Conservation (phyloP, 1,139 yeast genomes). For the Magnusiomyces fungicola region DNA sequence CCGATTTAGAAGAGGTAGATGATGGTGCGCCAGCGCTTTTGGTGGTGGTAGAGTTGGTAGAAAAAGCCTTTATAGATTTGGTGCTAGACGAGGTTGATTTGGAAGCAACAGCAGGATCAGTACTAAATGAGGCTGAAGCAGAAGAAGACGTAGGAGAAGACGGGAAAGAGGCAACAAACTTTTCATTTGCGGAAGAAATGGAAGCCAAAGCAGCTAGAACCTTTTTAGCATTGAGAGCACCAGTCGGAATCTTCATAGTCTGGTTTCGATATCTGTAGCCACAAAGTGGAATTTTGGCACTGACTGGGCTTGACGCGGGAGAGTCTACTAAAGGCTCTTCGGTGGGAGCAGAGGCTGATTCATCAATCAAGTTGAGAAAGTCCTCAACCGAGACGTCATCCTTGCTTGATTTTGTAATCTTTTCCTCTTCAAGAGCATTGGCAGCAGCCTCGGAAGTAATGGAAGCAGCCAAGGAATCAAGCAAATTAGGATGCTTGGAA, state of each 20-base stretch:
- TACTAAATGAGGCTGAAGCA: too few relatives aligned
- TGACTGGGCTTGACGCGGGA: neutral
- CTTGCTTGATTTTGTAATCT: slow-evolving; percentile 7
- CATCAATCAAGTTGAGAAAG: slow-evolving; percentile 3
- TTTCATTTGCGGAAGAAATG: slow-evolving; percentile 7
- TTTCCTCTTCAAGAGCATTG: slow-evolving; percentile 16
- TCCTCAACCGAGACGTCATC: neutral
- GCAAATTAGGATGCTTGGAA: slow-evolving; percentile 4
- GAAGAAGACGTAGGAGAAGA: neutral
- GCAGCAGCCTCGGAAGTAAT: slow-evolving; percentile 20
- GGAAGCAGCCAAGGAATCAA: slow-evolving; percentile 9
- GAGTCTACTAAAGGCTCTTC: too few relatives aligned
- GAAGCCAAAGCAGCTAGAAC: slow-evolving; percentile 12
- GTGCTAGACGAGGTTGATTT: neutral
- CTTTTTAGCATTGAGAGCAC: slow-evolving; percentile 7
- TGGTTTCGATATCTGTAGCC: slow-evolving; percentile 22
- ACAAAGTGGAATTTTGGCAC: slow-evolving; percentile 21
- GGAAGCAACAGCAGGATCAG: too few relatives aligned
- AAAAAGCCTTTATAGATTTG: neutral
- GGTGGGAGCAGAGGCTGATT: neutral
- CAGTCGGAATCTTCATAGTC: slow-evolving; percentile 7
- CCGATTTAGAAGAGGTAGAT: neutral
- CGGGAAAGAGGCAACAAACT: slow-evolving; percentile 7
- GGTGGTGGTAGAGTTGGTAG: neutral
- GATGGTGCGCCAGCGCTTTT: neutral